phyloP scores from a whole-genome alignment of 2,329 filamentous ascomycete species.

The Ilyonectria sp. region DNA sequence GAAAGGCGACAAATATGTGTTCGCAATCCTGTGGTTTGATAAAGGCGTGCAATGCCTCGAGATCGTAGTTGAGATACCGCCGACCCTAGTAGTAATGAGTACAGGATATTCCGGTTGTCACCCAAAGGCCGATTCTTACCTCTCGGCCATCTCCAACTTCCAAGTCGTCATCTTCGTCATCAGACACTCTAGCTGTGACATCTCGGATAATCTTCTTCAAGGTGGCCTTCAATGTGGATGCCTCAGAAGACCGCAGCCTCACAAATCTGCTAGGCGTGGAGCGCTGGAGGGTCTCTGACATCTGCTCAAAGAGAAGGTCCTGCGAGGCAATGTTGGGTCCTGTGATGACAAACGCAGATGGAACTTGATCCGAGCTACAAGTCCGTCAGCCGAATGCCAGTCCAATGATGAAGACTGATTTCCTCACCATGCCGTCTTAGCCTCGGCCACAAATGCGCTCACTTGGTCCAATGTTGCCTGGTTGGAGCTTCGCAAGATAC shows the following conservation, averaged over 20 bases:
- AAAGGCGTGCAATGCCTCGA: constrained; percentile 78
- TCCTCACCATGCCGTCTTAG: constrained; percentile 52
- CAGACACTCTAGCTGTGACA: constrained; percentile 63
- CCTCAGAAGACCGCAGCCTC: constrained; percentile 78
- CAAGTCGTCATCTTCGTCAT: constrained; percentile 72
- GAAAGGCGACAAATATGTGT: constrained; percentile 80
- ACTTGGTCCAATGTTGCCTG: constrained; percentile 73
- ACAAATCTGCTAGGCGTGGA: constrained; percentile 71
- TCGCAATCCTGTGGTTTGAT: constrained; percentile 66
- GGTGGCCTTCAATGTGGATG: constrained; percentile 79
- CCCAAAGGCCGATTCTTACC: constrained; percentile 52
- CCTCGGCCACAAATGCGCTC: constrained; percentile 66
- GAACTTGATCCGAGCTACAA: constrained; percentile 65
- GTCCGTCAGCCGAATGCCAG: constrained; percentile 32
- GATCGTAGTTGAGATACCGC: constrained; percentile 83
- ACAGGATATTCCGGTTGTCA: not conserved
- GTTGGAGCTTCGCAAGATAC: constrained; percentile 73
- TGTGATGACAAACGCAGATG: constrained; percentile 81
- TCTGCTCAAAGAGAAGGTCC: constrained; percentile 79
- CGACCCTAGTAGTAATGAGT: constrained; percentile 63
- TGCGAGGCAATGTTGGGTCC: constrained; percentile 86
- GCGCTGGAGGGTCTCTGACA: constrained; percentile 70
- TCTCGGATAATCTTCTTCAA: constrained; percentile 82
- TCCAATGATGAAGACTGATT: not conserved
- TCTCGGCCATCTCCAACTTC: constrained; percentile 62